phyloP scores from a whole-genome alignment of 192 early-diverging fungal genomes.

The Backusella tuberculispora region DNA sequence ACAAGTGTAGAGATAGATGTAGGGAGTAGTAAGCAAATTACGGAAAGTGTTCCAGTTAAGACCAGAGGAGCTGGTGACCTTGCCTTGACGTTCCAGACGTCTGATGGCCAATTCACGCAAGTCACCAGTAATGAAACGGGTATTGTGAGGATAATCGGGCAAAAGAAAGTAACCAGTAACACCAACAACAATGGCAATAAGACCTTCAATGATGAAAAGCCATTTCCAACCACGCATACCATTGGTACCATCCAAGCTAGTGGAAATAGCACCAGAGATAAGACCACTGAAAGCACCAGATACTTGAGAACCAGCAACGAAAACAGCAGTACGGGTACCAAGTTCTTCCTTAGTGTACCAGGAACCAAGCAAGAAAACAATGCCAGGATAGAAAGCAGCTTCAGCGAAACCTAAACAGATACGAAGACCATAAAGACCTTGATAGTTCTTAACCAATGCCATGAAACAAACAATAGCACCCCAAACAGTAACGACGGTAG shows the following conservation, averaged over 20 bases:
- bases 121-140: conserved; percentile 57
- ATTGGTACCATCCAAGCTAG: conserved; percentile 49
- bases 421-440: conserved; percentile 41
- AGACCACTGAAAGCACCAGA: conserved; percentile 35
- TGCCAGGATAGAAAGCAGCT: conserved; percentile 35
- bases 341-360: conserved; percentile 47
- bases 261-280: conserved; percentile 28
- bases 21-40: conserved; percentile 29
- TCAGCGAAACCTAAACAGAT: conserved; percentile 40
- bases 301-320: conserved; percentile 39
- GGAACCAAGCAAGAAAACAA: conserved; percentile 41
- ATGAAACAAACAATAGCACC: conserved; percentile 36
- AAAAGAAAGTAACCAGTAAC: conserved; percentile 46
- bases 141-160: conserved; percentile 58
- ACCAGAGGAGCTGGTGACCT: not conserved
- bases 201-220: conserved; percentile 63
- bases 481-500: conserved; percentile 24
- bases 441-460: conserved; percentile 28
- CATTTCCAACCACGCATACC: conserved; percentile 51
- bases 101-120: conserved; percentile 27
- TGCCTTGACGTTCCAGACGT: conserved; percentile 31
- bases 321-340: conserved; percentile 40
- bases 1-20: conserved; percentile 19
- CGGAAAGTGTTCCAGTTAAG: conserved; percentile 33
- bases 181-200: conserved; percentile 52